Percentiles rank a stretch among this genome's conserved stretches.
phyloP scores from a whole-genome alignment of 768 basidiomycete genomes.

The Candolleomyces eurysporus region DNA sequence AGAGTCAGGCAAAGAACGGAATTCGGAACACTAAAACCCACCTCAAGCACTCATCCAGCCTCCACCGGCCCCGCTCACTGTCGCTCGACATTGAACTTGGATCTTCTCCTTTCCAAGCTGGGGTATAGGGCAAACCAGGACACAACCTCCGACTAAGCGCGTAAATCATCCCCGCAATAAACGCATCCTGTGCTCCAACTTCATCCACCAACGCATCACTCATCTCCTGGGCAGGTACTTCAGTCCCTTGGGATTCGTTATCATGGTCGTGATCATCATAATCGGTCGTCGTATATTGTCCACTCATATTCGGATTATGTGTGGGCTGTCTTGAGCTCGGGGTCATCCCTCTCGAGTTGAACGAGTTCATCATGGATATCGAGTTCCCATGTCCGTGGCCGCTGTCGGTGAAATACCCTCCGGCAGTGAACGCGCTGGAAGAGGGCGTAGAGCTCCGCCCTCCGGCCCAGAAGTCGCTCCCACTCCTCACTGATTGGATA shows the following conservation, averaged over 20 bases:
- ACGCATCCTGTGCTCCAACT: constrained; percentile 77
- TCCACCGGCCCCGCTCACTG: constrained; percentile 59
- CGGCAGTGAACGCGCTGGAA: constrained; percentile 53
- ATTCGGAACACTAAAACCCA: constrained; percentile 24
- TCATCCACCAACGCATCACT: constrained; percentile 60
- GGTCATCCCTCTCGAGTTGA: constrained; percentile 2
- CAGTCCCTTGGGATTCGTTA: constrained; percentile 59
- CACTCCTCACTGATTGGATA: constrained; percentile 54
- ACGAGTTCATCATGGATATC: constrained; percentile 6
- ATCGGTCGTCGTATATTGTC: constrained; percentile 26
- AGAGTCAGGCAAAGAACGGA: neutral
- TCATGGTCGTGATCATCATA: constrained; percentile 49
- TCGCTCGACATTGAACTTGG: constrained; percentile 27
- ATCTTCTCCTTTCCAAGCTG: constrained; percentile 43
- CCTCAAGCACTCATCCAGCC: constrained; percentile 80
- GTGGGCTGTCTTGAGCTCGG: constrained; percentile 15
- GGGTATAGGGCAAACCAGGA: constrained; percentile 78
- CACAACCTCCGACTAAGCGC: constrained; percentile 68
- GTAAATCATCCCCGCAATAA: constrained; percentile 87
- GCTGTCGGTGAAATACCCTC: constrained; percentile 29
- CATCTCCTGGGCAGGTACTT: constrained; percentile 35
- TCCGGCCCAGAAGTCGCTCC: constrained; percentile 77
- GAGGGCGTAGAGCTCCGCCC: constrained; percentile 53
- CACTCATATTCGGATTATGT: constrained; percentile 27
- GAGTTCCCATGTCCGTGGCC: constrained; percentile 22